Percentiles rank a stretch among this genome's conserved stretches.
Conservation (phyloP, 2,329 filamentous ascomycete genomes). For the Ceratocystis colombiana region DNA sequence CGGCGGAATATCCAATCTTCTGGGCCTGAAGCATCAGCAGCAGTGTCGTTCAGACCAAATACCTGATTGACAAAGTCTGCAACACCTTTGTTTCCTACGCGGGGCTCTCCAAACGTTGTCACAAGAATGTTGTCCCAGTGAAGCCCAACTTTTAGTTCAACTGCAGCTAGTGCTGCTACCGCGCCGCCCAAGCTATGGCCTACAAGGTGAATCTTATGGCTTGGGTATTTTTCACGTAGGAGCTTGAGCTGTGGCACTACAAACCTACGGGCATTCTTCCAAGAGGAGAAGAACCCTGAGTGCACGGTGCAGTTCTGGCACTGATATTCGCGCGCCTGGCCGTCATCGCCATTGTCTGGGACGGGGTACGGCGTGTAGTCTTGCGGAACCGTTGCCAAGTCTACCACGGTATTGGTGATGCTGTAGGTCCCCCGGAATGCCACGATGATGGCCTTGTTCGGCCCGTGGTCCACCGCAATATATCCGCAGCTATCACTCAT, state of each 20-base stretch:
- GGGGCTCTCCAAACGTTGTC: slow-evolving; percentile 89
- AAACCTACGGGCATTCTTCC: slow-evolving; percentile 60
- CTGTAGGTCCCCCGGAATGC: slow-evolving; percentile 94
- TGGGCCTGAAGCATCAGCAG: slow-evolving; percentile 27
- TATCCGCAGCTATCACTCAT: slow-evolving; percentile 90
- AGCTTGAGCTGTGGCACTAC: slow-evolving; percentile 58
- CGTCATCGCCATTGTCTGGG: slow-evolving; percentile 36
- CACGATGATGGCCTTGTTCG: slow-evolving; percentile 53
- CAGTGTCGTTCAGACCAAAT: slow-evolving; percentile 37
- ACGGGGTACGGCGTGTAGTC: slow-evolving; percentile 80
- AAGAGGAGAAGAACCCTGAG: slow-evolving; percentile 76
- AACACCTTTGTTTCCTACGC: slow-evolving; percentile 49
- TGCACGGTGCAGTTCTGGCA: slow-evolving; percentile 90
- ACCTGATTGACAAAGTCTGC: slow-evolving; percentile 45
- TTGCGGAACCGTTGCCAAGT: slow-evolving; percentile 81
- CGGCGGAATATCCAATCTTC: slow-evolving; percentile 52
- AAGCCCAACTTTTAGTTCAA: slow-evolving; percentile 64
- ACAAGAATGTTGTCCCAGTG: slow-evolving; percentile 64
- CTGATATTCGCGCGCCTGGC: slow-evolving; percentile 34
- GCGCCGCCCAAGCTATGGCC: slow-evolving; percentile 91
- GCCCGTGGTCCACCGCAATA: slow-evolving; percentile 68
- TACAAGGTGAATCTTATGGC: slow-evolving; percentile 65
- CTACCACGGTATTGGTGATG: slow-evolving; percentile 78
- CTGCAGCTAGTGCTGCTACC: slow-evolving; percentile 73
- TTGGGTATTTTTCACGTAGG: slow-evolving; percentile 51